Conservation (phyloP, 2,329 filamentous ascomycete species). For the Monilinia fructigena region DNA sequence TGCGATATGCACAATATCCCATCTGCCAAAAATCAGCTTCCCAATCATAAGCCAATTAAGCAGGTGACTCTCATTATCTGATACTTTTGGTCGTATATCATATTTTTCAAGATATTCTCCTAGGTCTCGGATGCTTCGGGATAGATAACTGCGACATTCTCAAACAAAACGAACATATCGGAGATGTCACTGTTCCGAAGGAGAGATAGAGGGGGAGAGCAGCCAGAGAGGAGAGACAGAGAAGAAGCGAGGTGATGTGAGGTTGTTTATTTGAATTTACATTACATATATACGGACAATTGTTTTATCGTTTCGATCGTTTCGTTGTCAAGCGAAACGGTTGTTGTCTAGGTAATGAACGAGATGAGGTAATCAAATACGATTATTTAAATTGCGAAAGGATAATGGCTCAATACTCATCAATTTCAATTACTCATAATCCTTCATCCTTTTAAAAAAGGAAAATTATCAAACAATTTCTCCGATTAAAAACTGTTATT, state of each 20-base stretch:
- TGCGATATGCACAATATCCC: slow-evolving; percentile 8
- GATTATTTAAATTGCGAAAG: slow-evolving; percentile 11
- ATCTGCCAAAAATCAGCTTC: slow-evolving; percentile 8
- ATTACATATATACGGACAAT: not conserved
- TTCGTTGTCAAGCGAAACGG: not conserved
- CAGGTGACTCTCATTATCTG: slow-evolving; percentile 18
- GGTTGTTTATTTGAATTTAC: not conserved
- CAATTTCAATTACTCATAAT: not conserved
- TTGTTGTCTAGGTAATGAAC: not conserved
- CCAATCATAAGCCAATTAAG: not conserved
- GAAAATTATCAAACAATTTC: slow-evolving; percentile 10
- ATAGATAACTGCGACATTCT: not conserved
- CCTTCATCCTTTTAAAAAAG: not conserved
- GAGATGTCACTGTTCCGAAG: not conserved
- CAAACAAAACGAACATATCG: slow-evolving; percentile 9
- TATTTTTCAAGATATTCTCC: slow-evolving; percentile 11
- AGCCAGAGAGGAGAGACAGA: not conserved
- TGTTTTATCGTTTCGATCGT: not conserved
- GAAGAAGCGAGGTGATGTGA: too few species aligned
- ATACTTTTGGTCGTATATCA: slow-evolving; percentile 18
- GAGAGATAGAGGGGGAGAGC: too few species aligned
- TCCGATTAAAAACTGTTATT: not conserved
- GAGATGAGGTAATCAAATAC: not conserved
- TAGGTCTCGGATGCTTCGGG: slow-evolving; percentile 5
- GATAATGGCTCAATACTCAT: not conserved